Base-by-base conservation (phyloP, 1,139 yeast species). In the Blastobotrys indianensis region DNA sequence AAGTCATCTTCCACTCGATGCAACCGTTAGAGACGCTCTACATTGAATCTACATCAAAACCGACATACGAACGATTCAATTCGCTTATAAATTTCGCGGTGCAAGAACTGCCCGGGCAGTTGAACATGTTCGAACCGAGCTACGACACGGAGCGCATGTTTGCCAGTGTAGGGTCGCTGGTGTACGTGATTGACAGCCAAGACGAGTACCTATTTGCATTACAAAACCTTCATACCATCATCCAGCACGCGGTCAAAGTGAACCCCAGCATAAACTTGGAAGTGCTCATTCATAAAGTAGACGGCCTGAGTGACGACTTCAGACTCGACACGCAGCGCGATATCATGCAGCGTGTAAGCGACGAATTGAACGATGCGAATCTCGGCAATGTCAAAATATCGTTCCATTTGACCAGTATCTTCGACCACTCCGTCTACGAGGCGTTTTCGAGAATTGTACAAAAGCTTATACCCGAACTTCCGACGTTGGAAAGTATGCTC, bases 51-150 rank as follows among this genome's bases (percentile, higher is more conserved):
- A 92, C 98, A 0, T 77, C 94, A 3, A 84, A 82, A 56, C 97
- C 97, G 1, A 85, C 94, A 1, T 52, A 54, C n/a, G 67, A 65
- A 47, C 51, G 53, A 43, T 66, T 71, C 57, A 67, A 70, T 29
- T 85, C 95, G 7, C 72, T 92, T 47, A 85, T 90, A 38, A 94
- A 88, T 61, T 71, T 92, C 46, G 83, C 90, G 11, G 92, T 92
- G n/a, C 86, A 88, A 84, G 98, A 92, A 62, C 71, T 92, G 28
- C 98, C 98, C 0, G 98, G 97, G 1, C 97, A 92, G 64, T 68
- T 90, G 53, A 87, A 88, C 62, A 79, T 86, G 61, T 86, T 87
- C 62, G 96, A 88, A 57, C 92, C 95, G 4, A 63, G 70, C 8
- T 64, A 70, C 28, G 97, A 90, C 59, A 78, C 86, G 12, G 90